A percentile compares a stretch with the other conserved stretches of the same genome.
Conservation (phyloP, 129 eudicot genomes). For the Kitagawia praeruptora region DNA sequence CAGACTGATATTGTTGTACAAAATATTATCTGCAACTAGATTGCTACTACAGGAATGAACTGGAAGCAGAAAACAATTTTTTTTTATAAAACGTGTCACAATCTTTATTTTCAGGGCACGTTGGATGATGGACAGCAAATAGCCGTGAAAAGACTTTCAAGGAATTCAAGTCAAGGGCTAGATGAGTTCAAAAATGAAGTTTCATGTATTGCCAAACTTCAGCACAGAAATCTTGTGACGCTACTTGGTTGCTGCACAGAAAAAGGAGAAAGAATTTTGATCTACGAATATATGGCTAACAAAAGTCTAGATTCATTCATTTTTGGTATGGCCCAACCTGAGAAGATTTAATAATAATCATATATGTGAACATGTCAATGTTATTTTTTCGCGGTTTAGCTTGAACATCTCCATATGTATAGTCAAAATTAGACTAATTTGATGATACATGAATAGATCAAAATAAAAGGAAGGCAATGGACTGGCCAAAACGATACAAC, state of each 20-base stretch:
- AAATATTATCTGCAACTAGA: neutral
- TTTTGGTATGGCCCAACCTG: neutral
- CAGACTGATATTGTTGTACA: neutral
- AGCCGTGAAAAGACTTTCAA: slow-evolving; percentile 4
- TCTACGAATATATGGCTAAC: slow-evolving; percentile 1
- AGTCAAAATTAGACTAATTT: neutral
- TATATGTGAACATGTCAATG: neutral
- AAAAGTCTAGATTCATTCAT: neutral
- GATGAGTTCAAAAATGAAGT: slow-evolving; percentile 6
- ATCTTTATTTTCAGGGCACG: neutral
- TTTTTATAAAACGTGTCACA: neutral
- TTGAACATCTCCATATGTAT: neutral
- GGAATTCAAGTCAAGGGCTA: neutral
- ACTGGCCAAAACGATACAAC: neutral
- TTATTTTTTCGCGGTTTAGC: neutral
- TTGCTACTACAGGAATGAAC: neutral
- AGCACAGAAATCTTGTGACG: neutral
- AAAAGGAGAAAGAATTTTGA: slow-evolving; percentile 4
- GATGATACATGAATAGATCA: neutral
- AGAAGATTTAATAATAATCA: neutral
- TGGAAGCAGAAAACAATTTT: no score
- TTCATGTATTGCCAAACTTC: neutral
- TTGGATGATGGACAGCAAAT: neutral
- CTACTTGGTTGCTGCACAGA: slow-evolving; percentile 5
- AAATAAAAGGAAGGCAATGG: neutral